Percentiles rank a stretch among this genome's conserved stretches.
Conservation (phyloP, 257 asterid genomes). For the Lantana camara region DNA sequence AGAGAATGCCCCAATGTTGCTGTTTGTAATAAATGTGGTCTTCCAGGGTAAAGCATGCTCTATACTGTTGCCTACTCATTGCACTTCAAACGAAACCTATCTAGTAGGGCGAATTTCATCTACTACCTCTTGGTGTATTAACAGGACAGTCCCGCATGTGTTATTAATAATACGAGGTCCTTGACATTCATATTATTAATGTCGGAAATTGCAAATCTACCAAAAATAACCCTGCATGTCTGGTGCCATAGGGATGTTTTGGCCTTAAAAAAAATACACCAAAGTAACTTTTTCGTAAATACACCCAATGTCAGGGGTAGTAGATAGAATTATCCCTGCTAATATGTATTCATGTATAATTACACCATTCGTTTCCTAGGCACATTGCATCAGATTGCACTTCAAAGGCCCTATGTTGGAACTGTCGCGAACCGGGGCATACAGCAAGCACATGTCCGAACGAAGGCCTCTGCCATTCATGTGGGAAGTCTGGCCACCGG, state of each 20-base stretch:
- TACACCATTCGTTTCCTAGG: conserved; percentile 22
- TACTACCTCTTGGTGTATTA: too few relatives aligned
- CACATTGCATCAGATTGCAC: conserved; percentile 52
- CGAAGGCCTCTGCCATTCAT: conserved; percentile 54
- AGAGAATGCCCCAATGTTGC: conserved; percentile 62
- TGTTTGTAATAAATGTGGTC: conserved; percentile 64
- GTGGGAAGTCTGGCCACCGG: conserved; percentile 53
- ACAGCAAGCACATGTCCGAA: conserved; percentile 47
- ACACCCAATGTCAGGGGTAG: too few relatives aligned
- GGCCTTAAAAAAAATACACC: too few relatives aligned
- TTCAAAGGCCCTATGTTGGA: conserved; percentile 46
- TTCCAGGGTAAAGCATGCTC: conserved; percentile 35
- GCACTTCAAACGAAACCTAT: too few relatives aligned
- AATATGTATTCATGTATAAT: not conserved
- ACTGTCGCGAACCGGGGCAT: conserved; percentile 59
- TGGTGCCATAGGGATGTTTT: too few relatives aligned
- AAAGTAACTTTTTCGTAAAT: too few relatives aligned
- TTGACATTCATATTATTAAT: too few relatives aligned
- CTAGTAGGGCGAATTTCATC: too few relatives aligned
- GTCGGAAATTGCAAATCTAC: too few relatives aligned
- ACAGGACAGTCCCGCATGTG: too few relatives aligned
- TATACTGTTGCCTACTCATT: too few relatives aligned
- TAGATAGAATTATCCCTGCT: not conserved
- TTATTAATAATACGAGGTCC: not conserved
- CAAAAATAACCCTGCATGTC: too few relatives aligned